Evolutionary conservation across 805 yeast species (phyloP).

Genomic region (Metschnikowia lunata): DNA sequence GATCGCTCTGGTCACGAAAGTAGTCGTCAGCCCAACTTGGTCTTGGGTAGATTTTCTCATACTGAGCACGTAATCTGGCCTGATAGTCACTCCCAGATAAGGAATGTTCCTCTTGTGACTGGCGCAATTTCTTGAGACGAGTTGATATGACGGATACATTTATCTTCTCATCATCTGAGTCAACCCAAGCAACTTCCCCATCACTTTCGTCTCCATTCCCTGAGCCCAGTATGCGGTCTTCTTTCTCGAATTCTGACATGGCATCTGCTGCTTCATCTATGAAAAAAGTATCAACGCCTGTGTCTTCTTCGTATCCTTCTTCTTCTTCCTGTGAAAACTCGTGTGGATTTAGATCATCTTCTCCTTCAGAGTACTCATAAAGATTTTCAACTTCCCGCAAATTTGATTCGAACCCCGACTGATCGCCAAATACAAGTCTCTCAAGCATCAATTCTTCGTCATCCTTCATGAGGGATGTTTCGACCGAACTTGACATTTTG

Average conservation of each 20-base stretch:
- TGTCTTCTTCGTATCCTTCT: constrained; percentile 22
- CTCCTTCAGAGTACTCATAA: constrained; percentile 40
- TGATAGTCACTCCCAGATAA: constrained; percentile 61
- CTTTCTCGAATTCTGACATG: constrained; percentile 40
- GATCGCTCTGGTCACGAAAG: constrained; percentile 35
- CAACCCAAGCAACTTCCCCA: constrained; percentile 61
- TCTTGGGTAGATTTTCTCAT: constrained; percentile 67
- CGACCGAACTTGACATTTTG: neutral
- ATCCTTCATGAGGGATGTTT: constrained; percentile 45
- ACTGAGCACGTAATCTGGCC: constrained; percentile 65
- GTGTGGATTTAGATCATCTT: constrained; percentile 18
- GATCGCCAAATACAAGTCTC: constrained; percentile 85
- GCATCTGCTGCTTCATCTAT: constrained; percentile 43
- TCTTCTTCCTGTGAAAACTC: constrained; percentile 22
- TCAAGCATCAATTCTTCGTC: constrained; percentile 79
- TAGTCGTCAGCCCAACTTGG: constrained; percentile 70
- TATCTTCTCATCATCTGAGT: constrained; percentile 83
- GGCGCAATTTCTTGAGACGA: constrained; percentile 67
- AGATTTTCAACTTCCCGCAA: constrained; percentile 59
- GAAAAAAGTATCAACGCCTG: constrained; percentile 38
- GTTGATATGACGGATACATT: constrained; percentile 58
- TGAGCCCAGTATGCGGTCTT: constrained; percentile 24
- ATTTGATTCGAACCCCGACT: constrained; percentile 64
- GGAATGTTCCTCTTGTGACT: constrained; percentile 46
- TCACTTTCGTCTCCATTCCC: constrained; percentile 33